phyloP scores from a whole-genome alignment of 129 eudicot genomes.

The Gnaphalium uliginosum region DNA sequence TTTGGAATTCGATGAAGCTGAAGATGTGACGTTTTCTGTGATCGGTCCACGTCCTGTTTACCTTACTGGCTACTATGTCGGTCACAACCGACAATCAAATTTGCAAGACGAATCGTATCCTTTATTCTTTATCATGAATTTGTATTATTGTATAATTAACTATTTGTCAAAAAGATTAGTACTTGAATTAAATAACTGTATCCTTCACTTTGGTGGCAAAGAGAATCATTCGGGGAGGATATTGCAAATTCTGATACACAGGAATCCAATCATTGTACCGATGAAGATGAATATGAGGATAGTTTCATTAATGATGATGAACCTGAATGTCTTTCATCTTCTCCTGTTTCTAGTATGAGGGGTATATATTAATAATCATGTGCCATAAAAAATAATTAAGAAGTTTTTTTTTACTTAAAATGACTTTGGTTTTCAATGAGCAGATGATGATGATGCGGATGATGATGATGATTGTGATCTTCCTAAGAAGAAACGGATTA shows the following conservation, averaged over 20 bases:
- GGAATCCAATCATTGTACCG: constrained; percentile 46
- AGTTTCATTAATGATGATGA: constrained; percentile 83
- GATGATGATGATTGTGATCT: constrained; percentile 33
- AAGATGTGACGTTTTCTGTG: constrained; percentile 79
- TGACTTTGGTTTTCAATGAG: constrained; percentile 17
- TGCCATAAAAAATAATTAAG: not conserved
- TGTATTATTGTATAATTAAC: not conserved
- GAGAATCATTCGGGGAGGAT: constrained; percentile 92
- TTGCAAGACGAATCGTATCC: constrained; percentile 74
- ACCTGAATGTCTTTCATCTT: constrained; percentile 45
- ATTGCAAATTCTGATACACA: constrained; percentile 57
- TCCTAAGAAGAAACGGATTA: constrained; percentile 29
- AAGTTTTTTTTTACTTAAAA: not conserved
- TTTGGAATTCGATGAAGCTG: constrained; percentile 83
- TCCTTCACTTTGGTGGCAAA: constrained; percentile 49
- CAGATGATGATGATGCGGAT: constrained; percentile 34
- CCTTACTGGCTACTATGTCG: constrained; percentile 76
- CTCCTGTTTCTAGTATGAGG: constrained; percentile 49
- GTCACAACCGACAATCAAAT: constrained; percentile 32
- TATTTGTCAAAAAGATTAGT: not conserved
- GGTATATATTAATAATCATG: constrained; percentile 37
- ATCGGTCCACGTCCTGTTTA: constrained; percentile 83
- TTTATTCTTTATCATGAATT: constrained; percentile 6
- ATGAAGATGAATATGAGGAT: constrained; percentile 81
- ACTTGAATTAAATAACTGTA: not conserved